phyloP scores from a whole-genome alignment of 495 filamentous ascomycete species.

The Aspergillus ellipticus region DNA sequence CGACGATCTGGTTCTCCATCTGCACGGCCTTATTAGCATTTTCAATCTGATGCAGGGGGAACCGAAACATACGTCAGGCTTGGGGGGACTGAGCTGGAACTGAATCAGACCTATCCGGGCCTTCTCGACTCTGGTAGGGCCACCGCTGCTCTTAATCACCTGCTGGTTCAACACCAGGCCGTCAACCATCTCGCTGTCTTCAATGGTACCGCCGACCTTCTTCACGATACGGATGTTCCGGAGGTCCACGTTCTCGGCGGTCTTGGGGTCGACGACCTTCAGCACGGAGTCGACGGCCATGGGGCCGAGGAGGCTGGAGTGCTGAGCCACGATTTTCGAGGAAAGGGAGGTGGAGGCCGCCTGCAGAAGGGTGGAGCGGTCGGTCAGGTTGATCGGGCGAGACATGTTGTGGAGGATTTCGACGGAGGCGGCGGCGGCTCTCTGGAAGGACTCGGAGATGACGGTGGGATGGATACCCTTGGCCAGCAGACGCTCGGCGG shows the following conservation, averaged over 20 bases:
- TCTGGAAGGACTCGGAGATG: constrained; percentile 96
- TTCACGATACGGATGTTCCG: constrained; percentile 95
- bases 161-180: constrained; percentile 89
- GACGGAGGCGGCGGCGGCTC: constrained; percentile 83
- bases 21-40: constrained; percentile 30
- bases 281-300: constrained; percentile 97
- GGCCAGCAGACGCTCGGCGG: constrained; percentile 79
- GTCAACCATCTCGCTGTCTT: constrained; percentile 96
- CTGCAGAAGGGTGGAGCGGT: constrained; percentile 86
- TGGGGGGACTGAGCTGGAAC: constrained; percentile 96
- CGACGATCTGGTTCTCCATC: constrained; percentile 99
- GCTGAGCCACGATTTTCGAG: constrained; percentile 96
- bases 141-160: constrained; percentile 89
- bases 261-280: constrained; percentile 91
- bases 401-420: constrained; percentile 93
- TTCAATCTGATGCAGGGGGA: not conserved
- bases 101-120: constrained; percentile 95
- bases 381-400: constrained; percentile 82
- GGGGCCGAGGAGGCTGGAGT: constrained; percentile 85
- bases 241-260: constrained; percentile 92
- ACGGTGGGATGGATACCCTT: constrained; percentile 98
- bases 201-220: constrained; percentile 97
- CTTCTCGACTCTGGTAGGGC: constrained; percentile 92
- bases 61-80: constrained; percentile 76
- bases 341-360: constrained; percentile 96